These are phyloP conservation scores for Elymus sibiricus DNA, from an alignment of 176 grass and related monocot genomes.

Conservation along the genomic window DNA sequence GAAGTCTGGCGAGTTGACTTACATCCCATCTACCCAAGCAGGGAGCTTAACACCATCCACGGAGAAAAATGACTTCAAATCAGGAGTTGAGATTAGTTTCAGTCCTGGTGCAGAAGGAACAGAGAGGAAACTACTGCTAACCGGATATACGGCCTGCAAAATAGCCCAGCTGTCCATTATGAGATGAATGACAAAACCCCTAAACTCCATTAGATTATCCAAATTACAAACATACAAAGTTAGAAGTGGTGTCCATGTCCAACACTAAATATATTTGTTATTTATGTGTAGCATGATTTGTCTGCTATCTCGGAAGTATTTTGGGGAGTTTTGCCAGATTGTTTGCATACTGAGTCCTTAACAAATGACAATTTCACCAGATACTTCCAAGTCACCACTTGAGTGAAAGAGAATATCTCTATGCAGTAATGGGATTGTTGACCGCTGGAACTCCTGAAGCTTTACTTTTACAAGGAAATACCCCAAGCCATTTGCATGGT, in stretches of 20 bases:
- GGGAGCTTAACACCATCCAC: slow-evolving; percentile 83
- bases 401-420: slow-evolving; percentile 25
- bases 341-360: slow-evolving; percentile 12
- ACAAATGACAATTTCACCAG: slow-evolving; percentile 8
- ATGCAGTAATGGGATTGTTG: not conserved
- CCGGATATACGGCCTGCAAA: slow-evolving; percentile 75
- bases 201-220: not conserved
- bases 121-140: slow-evolving; percentile 62
- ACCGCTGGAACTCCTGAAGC: not conserved
- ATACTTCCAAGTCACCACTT: slow-evolving; percentile 21
- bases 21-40: slow-evolving; percentile 88
- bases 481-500: not conserved
- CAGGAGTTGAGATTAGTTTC: slow-evolving; percentile 77
- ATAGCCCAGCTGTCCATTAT: slow-evolving; percentile 30
- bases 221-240: not conserved
- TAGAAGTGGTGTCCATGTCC: not conserved
- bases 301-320: not conserved
- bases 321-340: not conserved
- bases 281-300: not conserved
- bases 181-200: slow-evolving; percentile 12
- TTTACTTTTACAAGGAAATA: not conserved
- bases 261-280: slow-evolving; percentile 1
- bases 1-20: slow-evolving; percentile 36
- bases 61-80: slow-evolving; percentile 75
- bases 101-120: slow-evolving; percentile 70